These are phyloP conservation scores for Macrotyloma uniflorum DNA, from an alignment of 306 rosid genomes.

Conservation along the genomic window DNA sequence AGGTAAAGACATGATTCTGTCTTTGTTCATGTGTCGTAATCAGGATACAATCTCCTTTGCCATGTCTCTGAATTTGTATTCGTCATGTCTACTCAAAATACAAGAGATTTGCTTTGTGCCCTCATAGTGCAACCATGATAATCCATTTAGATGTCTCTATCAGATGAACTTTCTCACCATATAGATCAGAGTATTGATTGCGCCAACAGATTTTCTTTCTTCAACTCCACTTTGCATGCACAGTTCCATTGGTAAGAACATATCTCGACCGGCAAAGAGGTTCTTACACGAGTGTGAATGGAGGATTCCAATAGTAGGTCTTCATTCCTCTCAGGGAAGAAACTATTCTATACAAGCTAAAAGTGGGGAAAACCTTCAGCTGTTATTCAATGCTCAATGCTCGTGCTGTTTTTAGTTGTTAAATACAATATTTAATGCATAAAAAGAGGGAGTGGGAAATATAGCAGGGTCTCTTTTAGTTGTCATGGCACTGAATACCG, in stretches of 20 bases:
- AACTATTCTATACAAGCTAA: slow-evolving; percentile 52
- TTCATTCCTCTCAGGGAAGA: slow-evolving; percentile 2
- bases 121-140: background rate
- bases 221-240: background rate
- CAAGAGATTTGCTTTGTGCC: background rate
- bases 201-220: background rate
- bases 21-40: slow-evolving; percentile 20
- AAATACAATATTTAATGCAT: background rate
- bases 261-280: slow-evolving; percentile 42
- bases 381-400: too few species aligned
- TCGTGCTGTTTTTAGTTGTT: too few species aligned
- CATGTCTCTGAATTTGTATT: slow-evolving; percentile 24
- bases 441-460: background rate
- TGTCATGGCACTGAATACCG: background rate
- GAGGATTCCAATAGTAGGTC: too few species aligned
- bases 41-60: slow-evolving; percentile 41
- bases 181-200: background rate
- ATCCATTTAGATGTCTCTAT: background rate
- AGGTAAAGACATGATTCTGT: slow-evolving; percentile 5
- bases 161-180: background rate
- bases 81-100: background rate
- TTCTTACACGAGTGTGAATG: slow-evolving; percentile 40
- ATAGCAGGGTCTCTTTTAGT: background rate
- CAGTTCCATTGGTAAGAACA: slow-evolving; percentile 44
- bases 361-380: slow-evolving; percentile 47